Evolutionary conservation across 371 early-diverging fungal genomes (phyloP).

Genomic region (Conidiobolus incongruus): DNA sequence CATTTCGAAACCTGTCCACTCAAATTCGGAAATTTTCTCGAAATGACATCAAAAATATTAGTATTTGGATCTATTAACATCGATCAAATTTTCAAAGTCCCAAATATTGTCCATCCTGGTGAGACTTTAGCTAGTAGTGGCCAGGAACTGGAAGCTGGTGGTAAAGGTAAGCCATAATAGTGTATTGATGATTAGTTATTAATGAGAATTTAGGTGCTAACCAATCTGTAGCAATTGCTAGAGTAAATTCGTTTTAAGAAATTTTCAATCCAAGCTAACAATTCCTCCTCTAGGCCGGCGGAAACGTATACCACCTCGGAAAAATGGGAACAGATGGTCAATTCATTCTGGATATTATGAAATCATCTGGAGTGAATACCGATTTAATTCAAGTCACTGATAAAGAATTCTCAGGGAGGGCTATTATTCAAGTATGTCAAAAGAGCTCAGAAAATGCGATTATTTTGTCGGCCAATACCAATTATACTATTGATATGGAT

Average conservation of each 20-base stretch:
- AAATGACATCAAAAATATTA: too few species aligned
- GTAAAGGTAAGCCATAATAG: conserved; percentile 39
- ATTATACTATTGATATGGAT: neutral
- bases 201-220: conserved; percentile 33
- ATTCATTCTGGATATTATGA: neutral
- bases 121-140: conserved; percentile 51
- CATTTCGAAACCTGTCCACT: too few species aligned
- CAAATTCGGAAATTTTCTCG: too few species aligned
- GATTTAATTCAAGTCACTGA: too few species aligned
- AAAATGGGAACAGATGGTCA: neutral
- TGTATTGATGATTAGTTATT: neutral
- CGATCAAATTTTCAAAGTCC: conserved; percentile 68
- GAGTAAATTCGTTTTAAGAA: conserved; percentile 12
- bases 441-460: neutral
- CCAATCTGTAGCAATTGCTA: conserved; percentile 56
- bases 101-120: conserved; percentile 55
- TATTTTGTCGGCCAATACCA: neutral
- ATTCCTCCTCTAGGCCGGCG: neutral
- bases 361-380: neutral
- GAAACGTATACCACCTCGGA: neutral
- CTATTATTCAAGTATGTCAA: neutral
- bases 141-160: conserved; percentile 50
- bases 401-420: neutral
- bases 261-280: neutral
- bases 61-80: conserved; percentile 73